Conservation (phyloP, 345 rosid species). For the Garcia nutans region DNA sequence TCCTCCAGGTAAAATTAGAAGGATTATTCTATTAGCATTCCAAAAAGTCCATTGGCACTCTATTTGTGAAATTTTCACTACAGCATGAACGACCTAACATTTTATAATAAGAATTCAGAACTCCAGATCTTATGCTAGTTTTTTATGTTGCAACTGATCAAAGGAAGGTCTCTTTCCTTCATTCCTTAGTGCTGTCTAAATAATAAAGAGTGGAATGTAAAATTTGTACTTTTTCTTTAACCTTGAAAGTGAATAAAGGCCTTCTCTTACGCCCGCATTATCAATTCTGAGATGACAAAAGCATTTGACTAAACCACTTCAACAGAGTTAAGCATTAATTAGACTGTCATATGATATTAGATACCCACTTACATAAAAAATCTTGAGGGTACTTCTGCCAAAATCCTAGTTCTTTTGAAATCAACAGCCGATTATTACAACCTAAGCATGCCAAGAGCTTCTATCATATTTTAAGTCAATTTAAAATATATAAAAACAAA, state of each 20-base stretch:
- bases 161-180: neutral
- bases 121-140: neutral
- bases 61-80: neutral
- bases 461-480: slow-evolving; percentile 10
- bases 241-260: neutral
- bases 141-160: neutral
- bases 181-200: neutral
- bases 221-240: neutral
- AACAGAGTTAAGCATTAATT: neutral
- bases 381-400: slow-evolving; percentile 40
- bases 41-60: neutral
- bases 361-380: slow-evolving; percentile 49
- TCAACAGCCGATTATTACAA: slow-evolving; percentile 40
- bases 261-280: neutral
- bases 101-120: neutral
- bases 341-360: neutral
- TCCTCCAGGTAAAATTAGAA: neutral
- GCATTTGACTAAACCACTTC: neutral
- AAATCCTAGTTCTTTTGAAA: slow-evolving; percentile 45
- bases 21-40: neutral
- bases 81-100: neutral
- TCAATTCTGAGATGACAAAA: neutral
- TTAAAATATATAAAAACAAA: neutral
- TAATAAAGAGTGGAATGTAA: neutral
- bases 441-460: slow-evolving; percentile 35